phyloP scores from a whole-genome alignment of 768 basidiomycete genomes.

The Lactarius vividus region DNA sequence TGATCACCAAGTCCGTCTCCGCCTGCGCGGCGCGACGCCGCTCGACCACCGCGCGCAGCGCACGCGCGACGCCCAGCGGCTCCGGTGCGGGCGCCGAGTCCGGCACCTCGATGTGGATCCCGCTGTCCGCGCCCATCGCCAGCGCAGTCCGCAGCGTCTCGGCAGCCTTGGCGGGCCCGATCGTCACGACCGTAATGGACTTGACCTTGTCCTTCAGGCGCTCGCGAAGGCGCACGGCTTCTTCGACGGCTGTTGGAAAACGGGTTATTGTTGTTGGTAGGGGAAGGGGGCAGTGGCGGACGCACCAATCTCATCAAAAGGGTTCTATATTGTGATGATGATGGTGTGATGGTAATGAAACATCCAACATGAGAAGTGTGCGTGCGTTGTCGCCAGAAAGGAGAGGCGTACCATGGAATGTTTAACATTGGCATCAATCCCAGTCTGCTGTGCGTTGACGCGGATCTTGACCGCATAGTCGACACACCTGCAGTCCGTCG shows the following conservation, averaged over 20 bases:
- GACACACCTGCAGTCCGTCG: conserved; percentile 58
- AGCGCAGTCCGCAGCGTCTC: conserved; percentile 95
- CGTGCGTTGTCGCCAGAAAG: neutral
- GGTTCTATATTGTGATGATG: conserved; percentile 61
- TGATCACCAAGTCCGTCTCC: conserved; percentile 80
- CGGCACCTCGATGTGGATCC: conserved; percentile 83
- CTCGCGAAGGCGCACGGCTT: conserved; percentile 93
- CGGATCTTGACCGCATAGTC: conserved; percentile 99
- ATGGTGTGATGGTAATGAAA: neutral
- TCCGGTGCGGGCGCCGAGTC: conserved; percentile 75
- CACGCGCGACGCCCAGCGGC: conserved; percentile 87
- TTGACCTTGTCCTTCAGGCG: conserved; percentile 71
- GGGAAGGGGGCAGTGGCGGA: conserved; percentile 8
- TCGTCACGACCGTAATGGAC: conserved; percentile 89
- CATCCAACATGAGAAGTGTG: neutral
- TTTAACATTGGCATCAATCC: conserved; percentile 95
- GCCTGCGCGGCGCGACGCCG: conserved; percentile 42
- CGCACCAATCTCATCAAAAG: conserved; percentile 97
- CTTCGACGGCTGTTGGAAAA: conserved; percentile 76
- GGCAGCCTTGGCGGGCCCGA: conserved; percentile 84
- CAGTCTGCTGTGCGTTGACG: conserved; percentile 91
- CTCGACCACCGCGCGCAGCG: conserved; percentile 73
- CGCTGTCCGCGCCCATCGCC: conserved; percentile 96
- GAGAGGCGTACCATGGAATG: conserved; percentile 87
- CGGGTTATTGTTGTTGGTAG: neutral